Conservation (phyloP, 441 rosid genomes). For the Aleurites moluccanus region DNA sequence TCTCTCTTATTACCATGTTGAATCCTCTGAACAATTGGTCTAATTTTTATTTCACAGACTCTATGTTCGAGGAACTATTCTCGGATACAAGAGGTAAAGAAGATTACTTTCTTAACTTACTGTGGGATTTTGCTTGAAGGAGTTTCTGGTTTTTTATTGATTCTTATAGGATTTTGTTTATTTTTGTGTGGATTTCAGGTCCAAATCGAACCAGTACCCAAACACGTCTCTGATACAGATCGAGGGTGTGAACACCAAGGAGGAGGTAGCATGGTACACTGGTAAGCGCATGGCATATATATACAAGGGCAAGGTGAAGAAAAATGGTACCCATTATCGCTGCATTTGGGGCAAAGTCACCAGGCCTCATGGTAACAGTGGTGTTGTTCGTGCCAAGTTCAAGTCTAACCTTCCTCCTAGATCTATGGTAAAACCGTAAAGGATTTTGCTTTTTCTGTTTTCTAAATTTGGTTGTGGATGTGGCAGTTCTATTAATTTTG, state of each 20-base stretch:
- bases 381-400: conserved; percentile 86
- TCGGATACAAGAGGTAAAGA: conserved; percentile 89
- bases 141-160: not conserved
- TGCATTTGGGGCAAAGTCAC: conserved; percentile 91
- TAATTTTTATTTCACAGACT: conserved; percentile 35
- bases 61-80: conserved; percentile 81
- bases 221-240: conserved; percentile 78
- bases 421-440: conserved; percentile 58
- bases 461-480: not conserved
- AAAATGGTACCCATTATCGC: conserved; percentile 71
- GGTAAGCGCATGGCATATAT: conserved; percentile 85
- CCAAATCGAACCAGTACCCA: conserved; percentile 91
- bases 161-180: not conserved
- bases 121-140: not conserved
- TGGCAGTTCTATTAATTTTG: not conserved
- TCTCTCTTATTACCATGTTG: not conserved
- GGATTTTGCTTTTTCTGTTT: not conserved
- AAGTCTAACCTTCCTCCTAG: conserved; percentile 83
- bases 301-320: conserved; percentile 87
- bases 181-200: conserved; percentile 40
- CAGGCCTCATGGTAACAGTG: conserved; percentile 90
- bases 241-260: conserved; percentile 88
- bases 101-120: not conserved
- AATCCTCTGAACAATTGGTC: not conserved
- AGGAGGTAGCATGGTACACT: conserved; percentile 75